Conservation (phyloP, 2,329 filamentous ascomycete species). For the Aspergillus intermedius region DNA sequence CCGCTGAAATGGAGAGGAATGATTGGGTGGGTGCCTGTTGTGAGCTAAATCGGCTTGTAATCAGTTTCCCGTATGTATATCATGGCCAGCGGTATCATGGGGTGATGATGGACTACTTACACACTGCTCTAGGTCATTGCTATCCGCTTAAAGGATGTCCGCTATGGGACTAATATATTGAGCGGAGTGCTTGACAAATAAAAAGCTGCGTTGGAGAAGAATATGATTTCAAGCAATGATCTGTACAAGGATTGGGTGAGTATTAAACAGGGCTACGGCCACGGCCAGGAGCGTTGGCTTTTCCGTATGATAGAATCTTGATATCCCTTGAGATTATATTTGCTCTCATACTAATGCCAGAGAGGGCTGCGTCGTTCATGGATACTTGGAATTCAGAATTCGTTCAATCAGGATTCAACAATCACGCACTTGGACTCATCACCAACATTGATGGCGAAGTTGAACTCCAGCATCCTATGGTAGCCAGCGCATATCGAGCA, state of each 20-base stretch:
- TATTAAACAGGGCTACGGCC: constrained; percentile 21
- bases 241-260: constrained; percentile 20
- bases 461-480: too few relatives aligned
- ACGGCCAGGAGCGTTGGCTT: constrained; percentile 13
- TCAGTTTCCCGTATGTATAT: constrained; percentile 35
- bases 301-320: constrained; percentile 25
- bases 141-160: constrained; percentile 32
- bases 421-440: too few relatives aligned
- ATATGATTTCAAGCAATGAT: constrained; percentile 23
- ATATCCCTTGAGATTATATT: too few relatives aligned
- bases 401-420: too few relatives aligned
- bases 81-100: not conserved
- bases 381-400: too few relatives aligned
- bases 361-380: too few relatives aligned
- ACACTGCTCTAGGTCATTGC: constrained; percentile 25
- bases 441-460: too few relatives aligned
- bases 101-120: constrained; percentile 1
- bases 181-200: constrained; percentile 33
- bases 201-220: constrained; percentile 26
- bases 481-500: too few relatives aligned
- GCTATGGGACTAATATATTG: constrained; percentile 26
- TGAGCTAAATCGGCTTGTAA: constrained; percentile 42
- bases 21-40: constrained; percentile 39
- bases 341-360: too few relatives aligned
- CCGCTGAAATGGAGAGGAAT: constrained; percentile 33